A percentile compares a stretch with the other conserved stretches of the same genome.
Conservation (phyloP, 805 yeast genomes). For the Kodamaea leandrae region DNA sequence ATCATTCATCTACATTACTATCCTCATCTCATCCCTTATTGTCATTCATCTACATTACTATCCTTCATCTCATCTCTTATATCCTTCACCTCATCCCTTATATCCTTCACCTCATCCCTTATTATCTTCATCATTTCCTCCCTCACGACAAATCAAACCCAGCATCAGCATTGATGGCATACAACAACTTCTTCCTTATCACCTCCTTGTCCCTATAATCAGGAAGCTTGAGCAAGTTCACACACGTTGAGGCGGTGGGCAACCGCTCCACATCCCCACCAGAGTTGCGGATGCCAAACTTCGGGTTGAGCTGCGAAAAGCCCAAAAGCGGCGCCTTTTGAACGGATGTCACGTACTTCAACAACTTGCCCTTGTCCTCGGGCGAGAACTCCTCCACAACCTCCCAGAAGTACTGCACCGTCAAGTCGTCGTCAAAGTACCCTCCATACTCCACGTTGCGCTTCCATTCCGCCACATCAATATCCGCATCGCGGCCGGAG, state of each 20-base stretch:
- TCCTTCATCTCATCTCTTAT: no score
- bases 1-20: no score
- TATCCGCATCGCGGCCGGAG: constrained; percentile 67
- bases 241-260: constrained; percentile 94
- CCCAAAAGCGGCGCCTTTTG: constrained; percentile 91
- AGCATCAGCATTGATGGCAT: constrained; percentile 78
- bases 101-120: no score
- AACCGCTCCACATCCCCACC: constrained; percentile 57
- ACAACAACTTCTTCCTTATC: constrained; percentile 63
- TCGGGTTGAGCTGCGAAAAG: constrained; percentile 59
- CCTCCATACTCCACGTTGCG: constrained; percentile 67
- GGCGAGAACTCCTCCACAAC: constrained; percentile 65
- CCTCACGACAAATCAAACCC: constrained; percentile 66
- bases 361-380: constrained; percentile 60
- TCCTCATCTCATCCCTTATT: no score
- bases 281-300: constrained; percentile 73
- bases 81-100: no score
- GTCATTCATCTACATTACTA: no score
- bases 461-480: constrained; percentile 70
- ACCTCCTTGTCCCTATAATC: constrained; percentile 66
- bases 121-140: background rate
- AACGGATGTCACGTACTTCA: constrained; percentile 90
- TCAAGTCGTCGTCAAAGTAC: constrained; percentile 50
- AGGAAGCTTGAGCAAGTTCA: constrained; percentile 82
- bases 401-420: constrained; percentile 70